Base-by-base conservation (phyloP, 352 stramenopile species). In the Globisporangium cylindrosporum region DNA sequence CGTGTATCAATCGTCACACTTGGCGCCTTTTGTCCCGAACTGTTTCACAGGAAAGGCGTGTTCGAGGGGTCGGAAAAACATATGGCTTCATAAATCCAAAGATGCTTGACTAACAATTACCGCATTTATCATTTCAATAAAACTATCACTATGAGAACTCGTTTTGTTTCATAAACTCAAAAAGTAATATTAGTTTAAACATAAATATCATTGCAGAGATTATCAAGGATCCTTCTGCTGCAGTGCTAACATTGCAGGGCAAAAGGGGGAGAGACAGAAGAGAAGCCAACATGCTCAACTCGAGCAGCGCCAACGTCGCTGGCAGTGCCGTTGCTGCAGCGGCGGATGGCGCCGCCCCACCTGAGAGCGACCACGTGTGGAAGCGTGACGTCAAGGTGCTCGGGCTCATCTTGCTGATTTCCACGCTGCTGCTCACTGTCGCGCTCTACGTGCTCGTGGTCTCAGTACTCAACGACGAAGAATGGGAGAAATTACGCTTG, bases 401-500 rank as follows among this genome's bases (percentile, higher is more conserved):
- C 14, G 80, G 69, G 12, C 62, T 79, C 48, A 76, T 92, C 58
- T 70, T 90, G 18, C 49, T 79, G 1, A 57, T 55, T 6, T 76
- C 73, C 25, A 82, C 81, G 12, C 56, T 77, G 6, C 64, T 80
- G 24, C 68, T 89, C 25, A 62, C 49, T 5, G 61, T 74, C 24
- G 75, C 77, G 41, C 77, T 92, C 68, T 75, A 91, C 65, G 66
- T 66, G 32, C 79, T 93, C 49, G 80, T 93, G 24, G 59, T 90
- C 1, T 80, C 75, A 25, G 77, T 72, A 27, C 76, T 93, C 18
- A 85, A 67, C 27, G 75, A 81, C 32, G 70, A 55, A 22, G 85
- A 93, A 64, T 90, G 83, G 77, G 72, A 66, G 10, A 70, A 73
- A 29, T 69, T 93, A 48, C 80, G 74, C 4, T 56, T 87, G n/a